Evolutionary conservation across 768 basidiomycete genomes (phyloP).

Genomic region (Mycena sanguinolenta): DNA sequence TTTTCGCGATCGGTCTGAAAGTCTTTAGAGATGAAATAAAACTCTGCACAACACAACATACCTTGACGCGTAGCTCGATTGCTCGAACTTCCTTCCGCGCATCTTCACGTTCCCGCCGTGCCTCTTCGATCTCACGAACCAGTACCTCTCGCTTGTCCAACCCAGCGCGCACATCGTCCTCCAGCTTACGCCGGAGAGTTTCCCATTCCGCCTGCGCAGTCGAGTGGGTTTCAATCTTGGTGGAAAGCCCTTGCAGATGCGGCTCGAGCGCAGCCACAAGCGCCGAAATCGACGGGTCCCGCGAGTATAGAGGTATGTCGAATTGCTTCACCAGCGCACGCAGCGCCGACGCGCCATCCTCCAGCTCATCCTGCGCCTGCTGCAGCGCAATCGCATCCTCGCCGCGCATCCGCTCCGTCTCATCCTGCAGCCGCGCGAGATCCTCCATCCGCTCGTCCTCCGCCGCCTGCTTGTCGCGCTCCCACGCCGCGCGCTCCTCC

Average conservation of each 20-base stretch:
- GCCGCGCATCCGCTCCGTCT: constrained; percentile 59
- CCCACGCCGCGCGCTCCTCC: constrained; percentile 64
- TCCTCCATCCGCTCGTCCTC: constrained; percentile 66
- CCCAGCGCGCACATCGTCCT: constrained; percentile 62
- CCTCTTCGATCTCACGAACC: constrained; percentile 66
- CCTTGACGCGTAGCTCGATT: constrained; percentile 56
- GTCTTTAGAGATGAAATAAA: not conserved
- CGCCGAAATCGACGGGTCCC: constrained; percentile 64
- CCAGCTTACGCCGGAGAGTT: constrained; percentile 55
- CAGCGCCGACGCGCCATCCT: constrained; percentile 62
- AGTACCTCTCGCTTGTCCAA: constrained; percentile 63
- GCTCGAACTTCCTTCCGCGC: constrained; percentile 56
- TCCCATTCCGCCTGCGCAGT: constrained; percentile 65
- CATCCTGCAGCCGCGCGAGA: constrained; percentile 59
- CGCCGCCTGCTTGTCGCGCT: constrained; percentile 60
- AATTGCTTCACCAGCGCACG: constrained; percentile 68
- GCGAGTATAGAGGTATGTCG: constrained; percentile 66
- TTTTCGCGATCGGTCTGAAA: constrained; percentile 31
- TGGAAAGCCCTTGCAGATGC: constrained; percentile 66
- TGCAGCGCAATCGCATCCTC: constrained; percentile 54
- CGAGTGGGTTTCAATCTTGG: constrained; percentile 56
- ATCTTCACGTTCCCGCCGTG: constrained; percentile 64
- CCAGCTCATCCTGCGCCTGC: constrained; percentile 62
- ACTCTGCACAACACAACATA: constrained; percentile 32
- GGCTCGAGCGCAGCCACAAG: constrained; percentile 62